Evolutionary conservation across 2,329 filamentous ascomycete species (phyloP).

Genomic region (Alternaria alternata): DNA sequence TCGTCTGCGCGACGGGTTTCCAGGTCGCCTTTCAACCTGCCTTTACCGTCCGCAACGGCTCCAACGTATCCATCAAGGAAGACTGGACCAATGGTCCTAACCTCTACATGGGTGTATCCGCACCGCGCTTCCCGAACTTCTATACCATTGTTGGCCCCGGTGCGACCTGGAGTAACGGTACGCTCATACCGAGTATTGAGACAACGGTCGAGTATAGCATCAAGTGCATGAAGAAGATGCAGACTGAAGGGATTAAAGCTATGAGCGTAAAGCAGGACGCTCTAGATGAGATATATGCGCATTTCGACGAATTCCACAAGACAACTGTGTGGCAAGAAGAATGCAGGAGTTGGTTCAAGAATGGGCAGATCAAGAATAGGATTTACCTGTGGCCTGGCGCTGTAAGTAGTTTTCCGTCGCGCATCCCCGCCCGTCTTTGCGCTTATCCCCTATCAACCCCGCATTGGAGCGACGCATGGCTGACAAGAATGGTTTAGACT

Average conservation of each 20-base stretch:
- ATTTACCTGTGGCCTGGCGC: conserved; percentile 46
- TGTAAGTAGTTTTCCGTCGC: conserved; percentile 26
- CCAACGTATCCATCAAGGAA: conserved; percentile 48
- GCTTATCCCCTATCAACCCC: conserved; percentile 3
- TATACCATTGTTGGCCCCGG: conserved; percentile 55
- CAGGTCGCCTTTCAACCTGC: conserved; percentile 52
- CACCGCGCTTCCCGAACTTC: conserved; percentile 56
- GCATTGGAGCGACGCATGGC: neutral
- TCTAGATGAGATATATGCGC: conserved; percentile 41
- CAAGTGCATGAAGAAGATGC: conserved; percentile 47
- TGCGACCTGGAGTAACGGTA: conserved; percentile 57
- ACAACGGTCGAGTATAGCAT: conserved; percentile 49
- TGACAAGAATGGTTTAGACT: conserved; percentile 33
- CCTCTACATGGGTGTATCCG: conserved; percentile 54
- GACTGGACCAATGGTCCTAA: conserved; percentile 52
- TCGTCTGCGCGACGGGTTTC: conserved; percentile 47
- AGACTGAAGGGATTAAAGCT: conserved; percentile 41
- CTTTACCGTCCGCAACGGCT: conserved; percentile 54
- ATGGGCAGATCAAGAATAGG: conserved; percentile 43
- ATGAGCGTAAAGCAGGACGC: conserved; percentile 44
- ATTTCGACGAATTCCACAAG: conserved; percentile 43
- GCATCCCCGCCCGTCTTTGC: neutral
- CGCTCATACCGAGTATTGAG: conserved; percentile 56
- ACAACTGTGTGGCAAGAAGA: conserved; percentile 45
- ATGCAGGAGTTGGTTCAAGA: conserved; percentile 49